Conservation (phyloP, 306 rosid species). For the Rosa persica region DNA sequence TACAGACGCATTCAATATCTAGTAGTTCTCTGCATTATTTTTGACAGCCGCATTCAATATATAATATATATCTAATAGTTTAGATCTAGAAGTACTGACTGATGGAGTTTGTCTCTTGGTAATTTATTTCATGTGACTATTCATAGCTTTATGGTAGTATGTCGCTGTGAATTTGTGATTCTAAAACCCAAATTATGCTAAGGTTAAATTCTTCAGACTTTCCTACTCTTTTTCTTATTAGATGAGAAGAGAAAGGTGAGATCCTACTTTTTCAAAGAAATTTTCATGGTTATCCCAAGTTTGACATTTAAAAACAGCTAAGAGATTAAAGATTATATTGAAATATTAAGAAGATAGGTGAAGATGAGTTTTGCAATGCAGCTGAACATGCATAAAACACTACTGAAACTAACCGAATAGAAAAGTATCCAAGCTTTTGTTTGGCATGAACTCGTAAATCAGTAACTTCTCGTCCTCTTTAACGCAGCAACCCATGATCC, state of each 20-base stretch:
- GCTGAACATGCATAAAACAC: neutral
- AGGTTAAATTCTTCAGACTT: neutral
- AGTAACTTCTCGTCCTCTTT: constrained; percentile 39
- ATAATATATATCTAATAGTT: too few relatives aligned
- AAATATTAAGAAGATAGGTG: neutral
- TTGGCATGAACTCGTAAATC: constrained; percentile 44
- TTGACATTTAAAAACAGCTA: neutral
- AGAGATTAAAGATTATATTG: neutral
- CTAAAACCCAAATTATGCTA: too few relatives aligned
- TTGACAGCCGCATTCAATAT: too few relatives aligned
- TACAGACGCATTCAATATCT: too few relatives aligned
- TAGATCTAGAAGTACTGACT: too few relatives aligned
- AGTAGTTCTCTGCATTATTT: too few relatives aligned
- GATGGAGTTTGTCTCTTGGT: too few relatives aligned
- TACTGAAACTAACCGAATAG: constrained; percentile 33
- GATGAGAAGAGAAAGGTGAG: neutral
- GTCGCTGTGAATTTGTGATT: neutral
- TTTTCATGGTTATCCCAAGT: neutral
- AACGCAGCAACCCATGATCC: constrained; percentile 38
- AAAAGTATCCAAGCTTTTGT: constrained; percentile 40
- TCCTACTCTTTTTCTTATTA: neutral
- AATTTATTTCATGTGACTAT: too few relatives aligned
- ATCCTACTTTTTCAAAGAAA: neutral
- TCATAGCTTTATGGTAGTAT: neutral
- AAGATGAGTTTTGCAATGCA: neutral